Conservation (phyloP, 192 early-diverging fungal genomes). For the Coemansia sp. region DNA sequence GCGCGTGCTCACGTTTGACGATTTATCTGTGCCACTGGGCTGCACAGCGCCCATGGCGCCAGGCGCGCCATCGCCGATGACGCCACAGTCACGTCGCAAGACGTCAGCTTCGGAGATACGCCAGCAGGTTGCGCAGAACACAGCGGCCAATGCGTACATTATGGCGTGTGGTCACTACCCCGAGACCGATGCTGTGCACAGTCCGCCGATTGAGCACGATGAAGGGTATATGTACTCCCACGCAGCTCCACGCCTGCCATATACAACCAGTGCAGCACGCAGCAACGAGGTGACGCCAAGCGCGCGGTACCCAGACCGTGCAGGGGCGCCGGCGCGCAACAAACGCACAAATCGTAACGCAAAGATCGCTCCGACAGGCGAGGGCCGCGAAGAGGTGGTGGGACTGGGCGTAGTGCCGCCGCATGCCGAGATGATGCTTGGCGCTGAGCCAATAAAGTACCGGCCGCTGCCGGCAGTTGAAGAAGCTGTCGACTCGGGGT, state of each 20-base stretch:
- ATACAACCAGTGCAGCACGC: conserved; percentile 4
- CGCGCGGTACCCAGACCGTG: conserved; percentile 22
- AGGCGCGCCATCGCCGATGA: conserved; percentile 28
- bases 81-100: conserved; percentile 31
- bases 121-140: conserved; percentile 42
- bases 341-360: conserved; percentile 40
- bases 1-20: conserved; percentile 69
- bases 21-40: conserved; percentile 34
- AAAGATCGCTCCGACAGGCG: conserved; percentile 37
- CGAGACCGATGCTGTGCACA: conserved; percentile 41
- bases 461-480: conserved; percentile 25
- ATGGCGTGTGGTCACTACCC: conserved; percentile 46
- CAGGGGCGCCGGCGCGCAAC: conserved; percentile 12
- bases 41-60: conserved; percentile 2
- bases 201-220: conserved; percentile 34
- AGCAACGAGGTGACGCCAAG: conserved; percentile 15
- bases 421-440: conserved; percentile 33
- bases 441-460: conserved; percentile 20
- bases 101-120: conserved; percentile 49
- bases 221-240: conserved; percentile 33
- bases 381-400: conserved; percentile 44
- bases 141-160: conserved; percentile 52
- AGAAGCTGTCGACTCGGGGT: conserved; percentile 32
- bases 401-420: conserved; percentile 45
- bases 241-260: conserved; percentile 19